Percentiles rank a stretch among this genome's conserved stretches.
phyloP scores from a whole-genome alignment of 768 basidiomycete species.

The Coprinopsis sp. region DNA sequence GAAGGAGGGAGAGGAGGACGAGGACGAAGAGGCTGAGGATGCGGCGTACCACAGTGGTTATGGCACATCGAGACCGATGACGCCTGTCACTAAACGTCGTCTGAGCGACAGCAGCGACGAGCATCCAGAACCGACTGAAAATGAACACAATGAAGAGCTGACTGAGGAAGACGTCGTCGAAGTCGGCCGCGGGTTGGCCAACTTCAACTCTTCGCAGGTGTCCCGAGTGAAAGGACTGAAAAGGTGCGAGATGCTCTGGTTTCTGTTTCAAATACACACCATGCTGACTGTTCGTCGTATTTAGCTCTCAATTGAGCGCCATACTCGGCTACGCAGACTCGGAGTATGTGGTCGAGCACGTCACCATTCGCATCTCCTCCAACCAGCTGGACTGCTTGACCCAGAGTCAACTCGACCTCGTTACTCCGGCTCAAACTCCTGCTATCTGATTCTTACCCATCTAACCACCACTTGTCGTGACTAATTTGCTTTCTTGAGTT shows the following conservation, averaged over 20 bases:
- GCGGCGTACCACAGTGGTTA: not conserved
- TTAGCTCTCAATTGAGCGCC: conserved; percentile 74
- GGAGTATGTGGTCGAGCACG: conserved; percentile 95
- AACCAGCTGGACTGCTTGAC: not conserved
- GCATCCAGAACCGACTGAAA: not conserved
- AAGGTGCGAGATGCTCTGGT: conserved; percentile 51
- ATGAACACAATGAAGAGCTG: conserved; percentile 13
- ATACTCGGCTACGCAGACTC: conserved; percentile 92
- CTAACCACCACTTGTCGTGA: too few species aligned
- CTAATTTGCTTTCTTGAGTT: too few species aligned
- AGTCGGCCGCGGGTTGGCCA: conserved; percentile 90
- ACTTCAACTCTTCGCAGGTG: conserved; percentile 95
- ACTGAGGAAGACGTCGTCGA: conserved; percentile 63
- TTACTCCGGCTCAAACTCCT: too few species aligned
- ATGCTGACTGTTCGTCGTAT: conserved; percentile 13
- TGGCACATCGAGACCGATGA: not conserved
- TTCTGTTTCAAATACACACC: conserved; percentile 4
- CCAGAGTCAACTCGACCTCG: too few species aligned
- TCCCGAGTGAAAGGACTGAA: conserved; percentile 82
- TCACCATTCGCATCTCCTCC: conserved; percentile 69
- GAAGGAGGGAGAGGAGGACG: conserved; percentile 14
- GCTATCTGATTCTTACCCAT: too few species aligned
- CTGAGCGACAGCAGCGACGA: conserved; percentile 1
- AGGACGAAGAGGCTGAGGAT: conserved; percentile 4
- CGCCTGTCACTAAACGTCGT: not conserved